Conservation (phyloP, 768 basidiomycete genomes). For the Mycena maculata region DNA sequence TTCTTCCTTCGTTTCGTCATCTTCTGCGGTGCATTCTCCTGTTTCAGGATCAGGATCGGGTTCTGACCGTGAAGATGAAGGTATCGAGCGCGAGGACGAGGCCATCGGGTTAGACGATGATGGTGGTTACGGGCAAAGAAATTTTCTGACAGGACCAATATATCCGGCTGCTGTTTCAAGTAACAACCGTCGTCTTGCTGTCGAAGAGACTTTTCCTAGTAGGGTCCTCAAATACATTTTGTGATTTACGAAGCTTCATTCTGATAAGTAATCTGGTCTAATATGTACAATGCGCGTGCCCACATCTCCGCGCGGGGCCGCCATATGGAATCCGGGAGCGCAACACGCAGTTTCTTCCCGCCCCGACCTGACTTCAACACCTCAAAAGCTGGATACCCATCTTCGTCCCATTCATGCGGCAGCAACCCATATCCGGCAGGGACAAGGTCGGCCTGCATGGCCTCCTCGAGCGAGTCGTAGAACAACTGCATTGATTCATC, state of each 20-base stretch:
- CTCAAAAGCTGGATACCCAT: slow-evolving; percentile 22
- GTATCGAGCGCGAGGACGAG: background rate
- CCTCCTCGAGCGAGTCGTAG: slow-evolving; percentile 5
- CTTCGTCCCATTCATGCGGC: slow-evolving; percentile 33
- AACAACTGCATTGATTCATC: slow-evolving; percentile 7
- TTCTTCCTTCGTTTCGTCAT: background rate
- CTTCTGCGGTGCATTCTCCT: background rate
- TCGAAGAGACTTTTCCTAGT: background rate
- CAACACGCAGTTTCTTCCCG: slow-evolving; percentile 16
- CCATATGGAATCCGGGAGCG: slow-evolving; percentile 33
- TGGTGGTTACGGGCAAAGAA: too few species aligned
- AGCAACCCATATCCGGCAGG: slow-evolving; percentile 31
- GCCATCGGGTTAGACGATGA: background rate
- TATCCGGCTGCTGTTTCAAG: background rate
- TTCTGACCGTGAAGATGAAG: background rate
- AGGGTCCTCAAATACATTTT: background rate
- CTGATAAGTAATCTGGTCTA: slow-evolving; percentile 5
- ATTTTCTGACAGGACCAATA: too few species aligned
- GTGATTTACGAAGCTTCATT: background rate
- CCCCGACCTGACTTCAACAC: slow-evolving; percentile 26
- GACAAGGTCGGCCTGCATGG: background rate
- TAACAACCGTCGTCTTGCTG: background rate
- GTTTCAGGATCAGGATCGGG: too few species aligned
- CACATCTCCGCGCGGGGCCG: slow-evolving; percentile 28
- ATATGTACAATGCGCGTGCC: slow-evolving; percentile 27